Percentiles rank a stretch among this genome's conserved stretches.
phyloP scores from a whole-genome alignment of 352 stramenopile species.

The Blastocystis sp. region DNA sequence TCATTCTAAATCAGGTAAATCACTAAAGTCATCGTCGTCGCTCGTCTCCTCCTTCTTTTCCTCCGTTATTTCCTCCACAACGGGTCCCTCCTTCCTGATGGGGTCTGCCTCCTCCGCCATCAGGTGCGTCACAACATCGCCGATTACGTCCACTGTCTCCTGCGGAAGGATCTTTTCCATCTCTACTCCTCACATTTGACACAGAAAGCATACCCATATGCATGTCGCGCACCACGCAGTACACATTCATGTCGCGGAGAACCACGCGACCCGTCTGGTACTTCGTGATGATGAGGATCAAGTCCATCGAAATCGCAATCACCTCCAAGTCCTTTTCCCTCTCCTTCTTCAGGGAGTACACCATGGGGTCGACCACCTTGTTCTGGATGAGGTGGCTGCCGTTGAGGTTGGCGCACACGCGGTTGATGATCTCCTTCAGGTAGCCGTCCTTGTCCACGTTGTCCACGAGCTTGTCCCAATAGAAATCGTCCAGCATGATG shows the following conservation, averaged over 20 bases:
- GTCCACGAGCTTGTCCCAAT: conserved; percentile 55
- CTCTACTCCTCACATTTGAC: not conserved
- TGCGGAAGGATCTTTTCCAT: conserved; percentile 40
- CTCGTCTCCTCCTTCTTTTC: not conserved
- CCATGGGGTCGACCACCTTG: conserved; percentile 47
- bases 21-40: conserved; percentile 1
- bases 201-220: conserved; percentile 14
- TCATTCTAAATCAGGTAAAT: conserved; percentile 62
- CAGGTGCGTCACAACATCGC: conserved; percentile 37
- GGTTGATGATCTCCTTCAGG: conserved; percentile 25
- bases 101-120: conserved; percentile 55
- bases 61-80: conserved; percentile 52
- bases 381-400: conserved; percentile 38
- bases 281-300: conserved; percentile 52
- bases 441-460: conserved; percentile 26
- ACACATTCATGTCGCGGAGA: conserved; percentile 27
- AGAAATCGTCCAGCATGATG: conserved; percentile 60
- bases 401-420: conserved; percentile 53
- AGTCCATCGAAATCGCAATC: conserved; percentile 25
- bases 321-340: conserved; percentile 40
- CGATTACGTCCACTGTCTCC: conserved; percentile 34
- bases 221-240: conserved; percentile 43
- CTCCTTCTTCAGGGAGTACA: conserved; percentile 27
- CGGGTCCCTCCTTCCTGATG: conserved; percentile 14
- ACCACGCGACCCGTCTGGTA: conserved; percentile 40